Evolutionary conservation across 2,329 filamentous ascomycete genomes (phyloP).

Genomic region (Fusarium papillatum): DNA sequence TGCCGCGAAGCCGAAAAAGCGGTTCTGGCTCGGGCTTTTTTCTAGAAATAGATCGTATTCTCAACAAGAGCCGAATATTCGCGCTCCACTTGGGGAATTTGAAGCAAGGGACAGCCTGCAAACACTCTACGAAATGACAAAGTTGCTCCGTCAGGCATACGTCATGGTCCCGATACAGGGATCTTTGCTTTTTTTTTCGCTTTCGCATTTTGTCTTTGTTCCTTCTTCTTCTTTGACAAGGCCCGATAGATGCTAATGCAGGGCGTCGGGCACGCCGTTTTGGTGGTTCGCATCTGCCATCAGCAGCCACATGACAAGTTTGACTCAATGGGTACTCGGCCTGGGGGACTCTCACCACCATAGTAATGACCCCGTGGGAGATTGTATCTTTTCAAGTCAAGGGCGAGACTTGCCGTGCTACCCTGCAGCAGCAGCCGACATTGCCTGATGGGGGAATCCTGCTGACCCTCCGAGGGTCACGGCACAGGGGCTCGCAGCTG

Average conservation of each 20-base stretch:
- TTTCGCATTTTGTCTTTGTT: neutral
- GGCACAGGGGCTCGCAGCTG: conserved; percentile 15
- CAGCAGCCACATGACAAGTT: conserved; percentile 21
- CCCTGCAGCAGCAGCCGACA: conserved; percentile 12
- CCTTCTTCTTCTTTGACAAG: conserved; percentile 3
- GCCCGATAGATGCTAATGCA: conserved; percentile 4
- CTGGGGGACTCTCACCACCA: neutral
- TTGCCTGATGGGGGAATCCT: conserved; percentile 33
- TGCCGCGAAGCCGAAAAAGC: conserved; percentile 10
- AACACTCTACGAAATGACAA: conserved; percentile 21
- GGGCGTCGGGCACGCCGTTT: conserved; percentile 28
- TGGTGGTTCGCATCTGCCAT: conserved; percentile 21
- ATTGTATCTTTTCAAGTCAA: conserved; percentile 25
- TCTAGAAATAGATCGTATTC: conserved; percentile 28
- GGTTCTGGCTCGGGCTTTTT: neutral
- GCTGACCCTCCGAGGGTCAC: conserved; percentile 44
- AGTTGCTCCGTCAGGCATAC: conserved; percentile 28
- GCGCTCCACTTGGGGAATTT: neutral
- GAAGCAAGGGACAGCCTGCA: conserved; percentile 29
- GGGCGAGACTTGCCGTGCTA: conserved; percentile 28
- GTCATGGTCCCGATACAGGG: conserved; percentile 26
- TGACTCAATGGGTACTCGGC: conserved; percentile 23
- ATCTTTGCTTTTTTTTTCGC: neutral
- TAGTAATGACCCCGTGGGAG: neutral
- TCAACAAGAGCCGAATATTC: conserved; percentile 14